Evolutionary conservation across 148 eudicot species (phyloP), one percentile per base, ranked within the genome.

Genomic region (Rheum nobile): DNA sequence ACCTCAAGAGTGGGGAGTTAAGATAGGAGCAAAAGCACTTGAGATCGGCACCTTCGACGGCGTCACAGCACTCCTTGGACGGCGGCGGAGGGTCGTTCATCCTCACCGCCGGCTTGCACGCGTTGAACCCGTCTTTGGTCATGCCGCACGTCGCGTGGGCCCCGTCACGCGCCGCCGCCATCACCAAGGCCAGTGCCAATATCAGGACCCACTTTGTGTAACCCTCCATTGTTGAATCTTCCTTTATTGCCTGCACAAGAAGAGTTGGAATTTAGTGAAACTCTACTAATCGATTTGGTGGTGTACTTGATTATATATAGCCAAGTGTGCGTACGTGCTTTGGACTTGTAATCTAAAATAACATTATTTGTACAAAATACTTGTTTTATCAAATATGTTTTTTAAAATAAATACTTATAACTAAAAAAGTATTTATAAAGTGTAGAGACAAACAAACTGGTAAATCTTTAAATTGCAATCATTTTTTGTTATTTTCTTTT

Each of bases 11-110:
- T 4, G 67, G 67, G 11, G 67, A 59, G 67, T 59, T 59, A 4
- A 17, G 34, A 28, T 26, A 59, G 11, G 67, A n/a, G 67, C 29
- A 63, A 38, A 77, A 42, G 34, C 57, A 77, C 28, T 77, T 72
- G 13, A 70, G 35, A 39, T 70, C 47, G 46, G 72, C 48, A 0
- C 31, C 28, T 21, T 22, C 10, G 35, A 70, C 31, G 8, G 72
- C 72, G 47, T 35, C 16, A 7, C 72, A 70, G 26, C 72, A 70
- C 8, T 32, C 72, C 47, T 39, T 22, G 3, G 48, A 39, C 44
- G 72, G 72, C 6, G 48, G 47, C 9, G 26, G 29, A 70, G 72
- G 72, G 28, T 21, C 8, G 14, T 11, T 43, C 47, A 4, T 70
- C 48, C 1, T 6, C 72, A 70, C 72, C 29, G 72, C 44, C 28